Conservation (phyloP, 495 filamentous ascomycete genomes). For the Xylaria castorea region DNA sequence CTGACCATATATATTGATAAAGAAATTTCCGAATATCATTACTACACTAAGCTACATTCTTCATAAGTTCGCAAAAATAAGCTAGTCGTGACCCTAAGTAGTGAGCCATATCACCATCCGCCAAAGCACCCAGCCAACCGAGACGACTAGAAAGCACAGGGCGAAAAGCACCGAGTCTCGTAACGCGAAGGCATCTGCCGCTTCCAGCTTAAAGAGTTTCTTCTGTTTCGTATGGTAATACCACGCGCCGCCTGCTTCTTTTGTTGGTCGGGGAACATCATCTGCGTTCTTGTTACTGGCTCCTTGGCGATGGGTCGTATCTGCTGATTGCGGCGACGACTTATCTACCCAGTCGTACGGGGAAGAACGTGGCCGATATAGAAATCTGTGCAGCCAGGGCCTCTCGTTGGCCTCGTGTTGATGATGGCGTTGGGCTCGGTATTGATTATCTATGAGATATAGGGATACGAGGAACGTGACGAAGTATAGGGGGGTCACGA, state of each 20-base stretch:
- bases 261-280: constrained; percentile 10
- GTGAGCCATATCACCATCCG: constrained; percentile 23
- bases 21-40: neutral
- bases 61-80: neutral
- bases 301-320: neutral
- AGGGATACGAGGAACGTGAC: constrained; percentile 61
- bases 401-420: neutral
- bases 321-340: neutral
- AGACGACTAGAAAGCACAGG: constrained; percentile 40
- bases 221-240: constrained; percentile 60
- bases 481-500: constrained; percentile 58
- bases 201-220: constrained; percentile 57
- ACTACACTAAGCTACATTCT: neutral
- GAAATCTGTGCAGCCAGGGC: constrained; percentile 47
- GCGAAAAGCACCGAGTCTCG: constrained; percentile 47
- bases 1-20: neutral
- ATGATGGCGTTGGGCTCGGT: constrained; percentile 44
- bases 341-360: constrained; percentile 40
- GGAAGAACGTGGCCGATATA: constrained; percentile 42
- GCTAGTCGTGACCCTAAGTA: constrained; percentile 5
- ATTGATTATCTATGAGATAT: constrained; percentile 53
- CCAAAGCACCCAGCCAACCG: constrained; percentile 41
- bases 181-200: constrained; percentile 58
- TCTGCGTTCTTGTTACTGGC: neutral
- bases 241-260: constrained; percentile 29